A percentile compares a stretch with the other conserved stretches of the same genome.
Conservation (phyloP, 2,329 filamentous ascomycete genomes). For the Dryadomyces quercus-mongolicae region DNA sequence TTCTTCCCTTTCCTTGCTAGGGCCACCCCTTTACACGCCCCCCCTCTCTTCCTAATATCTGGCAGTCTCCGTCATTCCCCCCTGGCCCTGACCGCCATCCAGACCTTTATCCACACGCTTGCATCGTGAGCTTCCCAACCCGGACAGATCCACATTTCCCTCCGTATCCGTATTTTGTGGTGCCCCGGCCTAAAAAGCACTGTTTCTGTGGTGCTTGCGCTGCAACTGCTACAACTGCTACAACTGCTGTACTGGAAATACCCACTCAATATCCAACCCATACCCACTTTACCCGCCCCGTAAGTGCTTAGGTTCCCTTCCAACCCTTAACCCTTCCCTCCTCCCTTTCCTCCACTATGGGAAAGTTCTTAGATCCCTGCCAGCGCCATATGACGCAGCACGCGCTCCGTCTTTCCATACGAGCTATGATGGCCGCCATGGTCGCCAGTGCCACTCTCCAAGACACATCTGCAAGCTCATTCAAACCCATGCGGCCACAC, state of each 20-base stretch:
- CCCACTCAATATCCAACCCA: conserved; percentile 5
- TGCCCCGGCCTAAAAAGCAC: not conserved
- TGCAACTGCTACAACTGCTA: too few species aligned
- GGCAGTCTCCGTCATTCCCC: conserved; percentile 3
- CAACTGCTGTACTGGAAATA: not conserved
- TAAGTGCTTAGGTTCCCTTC: conserved; percentile 1
- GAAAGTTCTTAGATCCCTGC: conserved; percentile 9
- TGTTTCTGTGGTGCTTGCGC: too few species aligned
- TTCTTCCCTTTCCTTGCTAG: not conserved
- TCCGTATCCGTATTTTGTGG: conserved; percentile 2
- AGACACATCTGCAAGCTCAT: conserved; percentile 2
- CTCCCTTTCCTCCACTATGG: conserved; percentile 1
- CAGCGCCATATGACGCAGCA: conserved; percentile 9
- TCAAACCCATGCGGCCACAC: conserved; percentile 6
- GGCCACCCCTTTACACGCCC: not conserved
- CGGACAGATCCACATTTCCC: conserved; percentile 10
- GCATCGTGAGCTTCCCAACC: conserved; percentile 10
- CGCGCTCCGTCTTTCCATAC: not conserved
- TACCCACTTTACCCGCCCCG: conserved; percentile 8
- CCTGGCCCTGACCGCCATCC: conserved; percentile 10
- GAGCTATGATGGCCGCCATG: not conserved
- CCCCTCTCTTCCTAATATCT: not conserved
- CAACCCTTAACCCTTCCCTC: not conserved
- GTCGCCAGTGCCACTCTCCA: not conserved
- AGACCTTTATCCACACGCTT: conserved; percentile 1